Evolutionary conservation across 1,284 basidiomycete genomes (phyloP).

Genomic region (Pascua sp.): DNA sequence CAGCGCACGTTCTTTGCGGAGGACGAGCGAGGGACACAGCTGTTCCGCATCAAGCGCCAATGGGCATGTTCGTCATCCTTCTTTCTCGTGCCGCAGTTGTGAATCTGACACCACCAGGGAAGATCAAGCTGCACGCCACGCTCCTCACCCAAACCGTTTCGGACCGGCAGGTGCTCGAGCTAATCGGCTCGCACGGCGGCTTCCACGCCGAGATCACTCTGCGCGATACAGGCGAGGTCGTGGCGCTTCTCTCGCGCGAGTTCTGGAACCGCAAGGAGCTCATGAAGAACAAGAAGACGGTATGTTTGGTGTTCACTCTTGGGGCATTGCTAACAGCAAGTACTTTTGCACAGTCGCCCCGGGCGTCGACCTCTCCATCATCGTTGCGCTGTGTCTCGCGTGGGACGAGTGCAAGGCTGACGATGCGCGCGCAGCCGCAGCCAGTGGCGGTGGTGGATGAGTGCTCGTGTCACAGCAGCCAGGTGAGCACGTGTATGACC

Average conservation of each 20-base stretch:
- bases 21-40: neutral
- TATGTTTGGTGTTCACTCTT: neutral
- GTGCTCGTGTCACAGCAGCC: no score
- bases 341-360: neutral
- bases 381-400: neutral
- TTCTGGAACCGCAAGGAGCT: neutral
- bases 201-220: neutral
- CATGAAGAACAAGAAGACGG: conserved; percentile 1
- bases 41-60: conserved; percentile 1
- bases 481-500: no score
- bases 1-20: neutral
- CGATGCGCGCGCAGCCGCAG: neutral
- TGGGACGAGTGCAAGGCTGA: conserved; percentile 1
- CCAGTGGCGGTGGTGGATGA: no score
- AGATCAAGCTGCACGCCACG: neutral
- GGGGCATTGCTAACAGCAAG: neutral
- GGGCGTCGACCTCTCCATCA: neutral
- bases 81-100: neutral
- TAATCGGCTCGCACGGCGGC: neutral
- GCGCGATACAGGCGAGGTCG: neutral
- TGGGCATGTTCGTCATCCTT: neutral
- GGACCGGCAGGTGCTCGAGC: neutral
- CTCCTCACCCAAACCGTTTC: neutral
- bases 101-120: neutral
- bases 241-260: neutral